These are phyloP conservation scores for Cladosporium colombiae DNA, from an alignment of 2,329 filamentous ascomycete genomes.

Conservation along the genomic window DNA sequence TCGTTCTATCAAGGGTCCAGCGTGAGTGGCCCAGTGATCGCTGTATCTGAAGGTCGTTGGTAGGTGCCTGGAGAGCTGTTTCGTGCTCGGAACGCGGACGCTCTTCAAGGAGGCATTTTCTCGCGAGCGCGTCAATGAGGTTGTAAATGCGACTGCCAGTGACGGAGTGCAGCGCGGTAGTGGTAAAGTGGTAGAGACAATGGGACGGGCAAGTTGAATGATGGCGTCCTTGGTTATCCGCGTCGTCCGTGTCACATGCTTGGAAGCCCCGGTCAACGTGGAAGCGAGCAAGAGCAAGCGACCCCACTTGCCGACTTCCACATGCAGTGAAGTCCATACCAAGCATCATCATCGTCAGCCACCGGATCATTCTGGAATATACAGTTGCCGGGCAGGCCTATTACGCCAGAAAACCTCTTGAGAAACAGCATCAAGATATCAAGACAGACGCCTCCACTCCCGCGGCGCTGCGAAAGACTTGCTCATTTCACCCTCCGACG, in stretches of 20 bases:
- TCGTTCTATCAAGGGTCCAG: background rate
- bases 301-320: conserved; percentile 8
- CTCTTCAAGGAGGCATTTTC: conserved; percentile 15
- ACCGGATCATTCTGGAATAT: background rate
- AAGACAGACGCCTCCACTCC: background rate
- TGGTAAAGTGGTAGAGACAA: background rate
- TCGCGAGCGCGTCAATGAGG: background rate
- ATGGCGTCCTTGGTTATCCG: background rate
- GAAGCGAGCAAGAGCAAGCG: background rate
- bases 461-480: background rate
- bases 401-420: background rate
- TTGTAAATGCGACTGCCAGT: background rate
- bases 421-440: background rate
- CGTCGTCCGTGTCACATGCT: conserved; percentile 3
- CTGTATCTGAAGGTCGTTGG: background rate
- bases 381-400: background rate
- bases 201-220: background rate
- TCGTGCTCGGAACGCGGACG: conserved; percentile 4
- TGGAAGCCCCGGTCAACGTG: background rate
- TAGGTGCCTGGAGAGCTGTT: conserved; percentile 1
- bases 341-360: conserved; percentile 4
- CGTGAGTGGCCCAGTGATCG: background rate
- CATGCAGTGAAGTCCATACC: background rate
- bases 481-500: background rate
- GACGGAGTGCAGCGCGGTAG: background rate